These are phyloP conservation scores for Ceratobasidium theobromae DNA, from an alignment of 1,284 basidiomycete genomes.

Conservation along the genomic window DNA sequence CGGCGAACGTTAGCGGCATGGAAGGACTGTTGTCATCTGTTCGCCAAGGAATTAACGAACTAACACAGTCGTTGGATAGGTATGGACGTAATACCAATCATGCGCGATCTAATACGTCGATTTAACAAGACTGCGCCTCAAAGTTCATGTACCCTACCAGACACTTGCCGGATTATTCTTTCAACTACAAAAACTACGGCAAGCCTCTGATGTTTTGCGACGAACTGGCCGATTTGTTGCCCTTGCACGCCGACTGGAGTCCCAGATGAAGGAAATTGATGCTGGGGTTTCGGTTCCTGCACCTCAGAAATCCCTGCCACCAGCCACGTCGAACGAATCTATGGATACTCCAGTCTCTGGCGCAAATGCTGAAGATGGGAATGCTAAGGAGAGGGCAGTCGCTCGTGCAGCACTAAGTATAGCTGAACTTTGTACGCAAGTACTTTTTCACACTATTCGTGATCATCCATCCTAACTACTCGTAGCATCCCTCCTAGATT, in stretches of 20 bases:
- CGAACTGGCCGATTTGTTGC: conserved; percentile 80
- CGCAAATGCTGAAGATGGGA: conserved; percentile 32
- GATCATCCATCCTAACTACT: conserved; percentile 17
- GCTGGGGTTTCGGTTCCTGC: background rate
- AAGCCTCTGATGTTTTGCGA: conserved; percentile 79
- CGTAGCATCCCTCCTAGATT: conserved; percentile 31
- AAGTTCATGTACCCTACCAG: conserved; percentile 81
- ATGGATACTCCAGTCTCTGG: background rate
- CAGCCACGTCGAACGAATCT: background rate
- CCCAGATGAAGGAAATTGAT: conserved; percentile 72
- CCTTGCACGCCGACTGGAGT: conserved; percentile 74
- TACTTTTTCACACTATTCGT: conserved; percentile 7
- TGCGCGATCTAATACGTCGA: background rate
- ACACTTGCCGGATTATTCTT: conserved; percentile 68
- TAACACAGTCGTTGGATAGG: conserved; percentile 74
- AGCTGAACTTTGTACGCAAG: conserved; percentile 73
- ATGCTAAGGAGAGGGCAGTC: conserved; percentile 64
- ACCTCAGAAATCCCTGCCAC: background rate
- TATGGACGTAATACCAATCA: conserved; percentile 46
- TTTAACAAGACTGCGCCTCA: conserved; percentile 65
- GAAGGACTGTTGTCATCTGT: conserved; percentile 64
- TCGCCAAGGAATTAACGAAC: conserved; percentile 62
- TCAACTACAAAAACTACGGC: conserved; percentile 73
- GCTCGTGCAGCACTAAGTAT: conserved; percentile 89
- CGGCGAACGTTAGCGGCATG: conserved; percentile 63